Evolutionary conservation across 129 eudicot genomes (phyloP).

Genomic region (Arctium lappa): DNA sequence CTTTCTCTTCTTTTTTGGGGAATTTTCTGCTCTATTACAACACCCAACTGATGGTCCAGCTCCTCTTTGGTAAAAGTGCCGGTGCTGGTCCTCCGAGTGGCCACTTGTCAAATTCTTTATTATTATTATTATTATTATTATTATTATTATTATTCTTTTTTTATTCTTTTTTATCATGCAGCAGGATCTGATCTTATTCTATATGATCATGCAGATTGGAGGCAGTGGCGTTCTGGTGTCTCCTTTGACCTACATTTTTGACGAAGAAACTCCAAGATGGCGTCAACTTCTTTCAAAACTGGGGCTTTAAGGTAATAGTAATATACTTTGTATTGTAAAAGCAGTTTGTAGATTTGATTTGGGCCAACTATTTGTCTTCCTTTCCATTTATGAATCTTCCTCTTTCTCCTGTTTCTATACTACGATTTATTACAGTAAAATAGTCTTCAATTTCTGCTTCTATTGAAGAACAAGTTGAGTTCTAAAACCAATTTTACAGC

Average conservation of each 20-base stretch:
- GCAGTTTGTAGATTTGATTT: constrained; percentile 15
- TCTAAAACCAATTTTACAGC: too few relatives aligned
- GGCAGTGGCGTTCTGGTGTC: constrained; percentile 93
- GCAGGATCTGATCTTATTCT: neutral
- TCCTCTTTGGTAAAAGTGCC: neutral
- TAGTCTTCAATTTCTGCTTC: too few relatives aligned
- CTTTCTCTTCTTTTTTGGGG: neutral
- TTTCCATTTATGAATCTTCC: neutral
- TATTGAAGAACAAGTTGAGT: too few relatives aligned
- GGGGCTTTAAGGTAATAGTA: constrained; percentile 47
- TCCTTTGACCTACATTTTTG: constrained; percentile 88
- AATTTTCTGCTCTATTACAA: neutral
- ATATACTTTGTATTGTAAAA: constrained; percentile 22
- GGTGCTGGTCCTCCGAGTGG: neutral
- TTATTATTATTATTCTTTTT: neutral
- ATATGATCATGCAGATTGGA: constrained; percentile 56
- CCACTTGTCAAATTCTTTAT: neutral
- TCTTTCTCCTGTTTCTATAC: too few relatives aligned
- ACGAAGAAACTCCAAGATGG: constrained; percentile 97
- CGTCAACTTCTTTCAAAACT: constrained; percentile 61
- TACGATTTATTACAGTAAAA: too few relatives aligned
- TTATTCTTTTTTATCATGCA: neutral
- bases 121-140: too few relatives aligned
- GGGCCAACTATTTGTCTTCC: neutral
- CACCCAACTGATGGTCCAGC: neutral